Conservation (phyloP, 495 filamentous ascomycete genomes). For the Podospora australis region DNA sequence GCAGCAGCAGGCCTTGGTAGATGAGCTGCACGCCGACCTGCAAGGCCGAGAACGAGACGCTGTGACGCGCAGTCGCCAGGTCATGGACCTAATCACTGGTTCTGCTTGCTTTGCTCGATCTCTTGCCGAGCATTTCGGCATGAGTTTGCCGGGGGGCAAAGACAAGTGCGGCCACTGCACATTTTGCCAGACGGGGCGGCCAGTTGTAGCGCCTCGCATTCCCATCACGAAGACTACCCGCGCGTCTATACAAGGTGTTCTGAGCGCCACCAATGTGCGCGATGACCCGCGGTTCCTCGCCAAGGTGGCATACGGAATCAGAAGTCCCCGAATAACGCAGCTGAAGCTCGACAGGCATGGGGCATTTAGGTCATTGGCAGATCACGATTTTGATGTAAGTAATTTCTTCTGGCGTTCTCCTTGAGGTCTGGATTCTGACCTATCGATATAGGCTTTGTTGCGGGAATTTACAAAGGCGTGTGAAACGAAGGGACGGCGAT, state of each 20-base stretch:
- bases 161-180: conserved; percentile 47
- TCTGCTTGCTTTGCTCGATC: conserved; percentile 39
- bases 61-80: conserved; percentile 37
- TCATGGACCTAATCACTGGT: conserved; percentile 45
- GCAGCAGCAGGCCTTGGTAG: conserved; percentile 33
- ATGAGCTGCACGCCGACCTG: conserved; percentile 43
- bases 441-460: conserved; percentile 6
- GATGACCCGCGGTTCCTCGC: conserved; percentile 54
- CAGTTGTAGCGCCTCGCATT: conserved; percentile 26
- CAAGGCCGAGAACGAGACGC: conserved; percentile 42
- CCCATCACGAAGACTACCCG: conserved; percentile 26
- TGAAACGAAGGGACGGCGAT: neutral
- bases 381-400: conserved; percentile 44
- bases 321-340: conserved; percentile 41
- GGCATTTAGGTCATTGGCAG: conserved; percentile 45
- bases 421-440: neutral
- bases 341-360: conserved; percentile 35
- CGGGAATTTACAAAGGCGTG: conserved; percentile 13
- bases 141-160: conserved; percentile 33
- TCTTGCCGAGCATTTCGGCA: conserved; percentile 52
- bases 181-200: conserved; percentile 40
- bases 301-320: conserved; percentile 51
- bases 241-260: conserved; percentile 29
- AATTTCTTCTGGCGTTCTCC: neutral
- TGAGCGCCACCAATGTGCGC: conserved; percentile 32